These are phyloP conservation scores for Trichoderma sp. DNA, from an alignment of 2,329 filamentous ascomycete genomes.

Conservation along the genomic window DNA sequence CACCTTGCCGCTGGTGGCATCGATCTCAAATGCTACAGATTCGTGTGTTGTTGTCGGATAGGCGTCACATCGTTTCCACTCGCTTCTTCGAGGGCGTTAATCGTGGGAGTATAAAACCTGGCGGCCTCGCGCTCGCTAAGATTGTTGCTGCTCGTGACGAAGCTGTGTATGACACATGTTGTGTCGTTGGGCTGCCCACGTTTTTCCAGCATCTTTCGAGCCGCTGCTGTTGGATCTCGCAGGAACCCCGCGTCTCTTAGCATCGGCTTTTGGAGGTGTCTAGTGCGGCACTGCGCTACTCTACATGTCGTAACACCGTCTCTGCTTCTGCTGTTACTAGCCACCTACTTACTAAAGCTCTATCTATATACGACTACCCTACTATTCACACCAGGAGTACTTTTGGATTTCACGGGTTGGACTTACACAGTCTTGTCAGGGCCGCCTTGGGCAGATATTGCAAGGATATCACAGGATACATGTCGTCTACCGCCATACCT, in stretches of 20 bases:
- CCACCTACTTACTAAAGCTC: neutral
- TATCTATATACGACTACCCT: neutral
- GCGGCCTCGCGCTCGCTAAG: neutral
- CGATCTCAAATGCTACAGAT: neutral
- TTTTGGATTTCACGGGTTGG: neutral
- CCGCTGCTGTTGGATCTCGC: neutral
- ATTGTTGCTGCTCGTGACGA: neutral
- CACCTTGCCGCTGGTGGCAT: neutral
- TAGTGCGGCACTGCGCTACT: neutral
- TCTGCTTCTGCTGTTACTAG: neutral
- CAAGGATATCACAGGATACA: neutral
- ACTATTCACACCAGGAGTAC: neutral
- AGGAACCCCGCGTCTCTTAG: neutral
- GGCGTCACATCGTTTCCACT: conserved; percentile 1
- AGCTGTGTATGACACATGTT: neutral
- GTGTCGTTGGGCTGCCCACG: neutral
- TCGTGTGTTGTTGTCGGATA: neutral
- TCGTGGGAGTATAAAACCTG: conserved; percentile 8
- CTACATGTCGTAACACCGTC: neutral
- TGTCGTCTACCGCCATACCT: neutral
- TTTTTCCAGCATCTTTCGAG: neutral
- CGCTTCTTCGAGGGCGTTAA: neutral
- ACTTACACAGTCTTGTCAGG: neutral
- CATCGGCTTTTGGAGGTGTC: neutral
- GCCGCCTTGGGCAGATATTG: neutral